Base-by-base conservation (phyloP, 2,329 filamentous ascomycete species). In the Madurella fahalii region DNA sequence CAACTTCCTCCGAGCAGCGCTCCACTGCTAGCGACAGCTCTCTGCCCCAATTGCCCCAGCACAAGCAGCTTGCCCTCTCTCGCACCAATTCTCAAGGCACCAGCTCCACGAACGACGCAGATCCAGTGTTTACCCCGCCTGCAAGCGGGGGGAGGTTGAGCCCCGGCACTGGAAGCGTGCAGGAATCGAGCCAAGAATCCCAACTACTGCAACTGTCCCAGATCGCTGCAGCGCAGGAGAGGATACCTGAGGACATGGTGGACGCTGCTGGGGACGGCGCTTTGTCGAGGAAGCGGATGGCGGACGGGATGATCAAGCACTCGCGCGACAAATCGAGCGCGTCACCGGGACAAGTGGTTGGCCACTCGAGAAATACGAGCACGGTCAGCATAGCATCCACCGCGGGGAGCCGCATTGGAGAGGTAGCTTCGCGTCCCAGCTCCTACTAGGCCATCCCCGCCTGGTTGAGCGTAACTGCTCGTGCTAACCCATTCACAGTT, bases 281-380 rank as follows among this genome's bases (percentile, higher is more conserved):
- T 37, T 62, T 67, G 34, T 77, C 78, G 39, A 82, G 83, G 58
- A 95, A 95, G 73, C 81, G 90, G 61, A 93, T 83, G 64, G 88
- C 89, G 34, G 86, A 88, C 65, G 90, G 89, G 41, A 76, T 82
- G 47, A 77, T 91, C 53, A 95, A 91, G 71, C 69, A 76, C 55
- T 58, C 67, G 40, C 64, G 73, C 57, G 57, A 69, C 41, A 61
- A 68, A 60, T 71, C 72, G 8, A 77, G 71, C 58, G 71, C 68
- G 46, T 84, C 78, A 53, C 78, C 76, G 18, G 67, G 73, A 34
- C 73, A 74, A 20, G 70, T 61, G 55, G 56, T 74, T 63, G 80
- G 79, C 31, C 87, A 90, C 68, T 86, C 86, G 30, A 81, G 89
- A 64, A 90, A 84, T 58, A 83, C 83, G 45, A 93, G 89, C 68